Percentiles rank a stretch among this genome's conserved stretches.
These are phyloP conservation scores for Cutaneotrichosporon arboriforme DNA, from an alignment of 1,284 basidiomycete genomes.

Conservation along the genomic window DNA sequence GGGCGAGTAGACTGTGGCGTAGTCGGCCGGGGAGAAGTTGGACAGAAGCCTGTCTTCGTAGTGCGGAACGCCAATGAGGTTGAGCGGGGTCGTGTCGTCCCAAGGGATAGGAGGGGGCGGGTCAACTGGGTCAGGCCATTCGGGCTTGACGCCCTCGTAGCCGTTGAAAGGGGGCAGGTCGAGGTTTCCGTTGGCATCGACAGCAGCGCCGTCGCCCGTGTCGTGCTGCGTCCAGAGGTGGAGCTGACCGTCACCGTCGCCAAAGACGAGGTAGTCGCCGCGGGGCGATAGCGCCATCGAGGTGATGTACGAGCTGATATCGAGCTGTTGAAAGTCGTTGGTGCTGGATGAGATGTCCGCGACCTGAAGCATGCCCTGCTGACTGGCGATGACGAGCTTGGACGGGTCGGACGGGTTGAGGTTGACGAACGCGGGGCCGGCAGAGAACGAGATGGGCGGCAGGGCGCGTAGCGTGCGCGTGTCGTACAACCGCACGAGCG, in stretches of 20 bases:
- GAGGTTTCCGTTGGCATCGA: slow-evolving; percentile 33
- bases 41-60: slow-evolving; percentile 76
- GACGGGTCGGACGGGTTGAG: slow-evolving; percentile 73
- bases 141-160: slow-evolving; percentile 70
- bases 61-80: slow-evolving; percentile 81
- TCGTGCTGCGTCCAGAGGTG: slow-evolving; percentile 74
- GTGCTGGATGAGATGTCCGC: slow-evolving; percentile 75
- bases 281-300: slow-evolving; percentile 77
- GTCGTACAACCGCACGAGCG: slow-evolving; percentile 89
- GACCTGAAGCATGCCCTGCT: slow-evolving; percentile 81
- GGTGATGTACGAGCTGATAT: slow-evolving; percentile 65
- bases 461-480: slow-evolving; percentile 70
- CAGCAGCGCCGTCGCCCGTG: slow-evolving; percentile 55
- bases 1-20: slow-evolving; percentile 48
- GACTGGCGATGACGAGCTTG: slow-evolving; percentile 72
- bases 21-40: slow-evolving; percentile 56
- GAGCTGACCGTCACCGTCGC: slow-evolving; percentile 78
- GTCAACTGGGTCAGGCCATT: slow-evolving; percentile 74
- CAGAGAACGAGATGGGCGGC: slow-evolving; percentile 77
- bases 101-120: slow-evolving; percentile 68
- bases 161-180: slow-evolving; percentile 69
- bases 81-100: slow-evolving; percentile 81
- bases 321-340: slow-evolving; percentile 53
- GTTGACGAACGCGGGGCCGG: slow-evolving; percentile 80
- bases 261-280: slow-evolving; percentile 86